These are phyloP conservation scores for Stagonosporopsis rhizophila DNA, from an alignment of 2,329 filamentous ascomycete species.

Conservation along the genomic window DNA sequence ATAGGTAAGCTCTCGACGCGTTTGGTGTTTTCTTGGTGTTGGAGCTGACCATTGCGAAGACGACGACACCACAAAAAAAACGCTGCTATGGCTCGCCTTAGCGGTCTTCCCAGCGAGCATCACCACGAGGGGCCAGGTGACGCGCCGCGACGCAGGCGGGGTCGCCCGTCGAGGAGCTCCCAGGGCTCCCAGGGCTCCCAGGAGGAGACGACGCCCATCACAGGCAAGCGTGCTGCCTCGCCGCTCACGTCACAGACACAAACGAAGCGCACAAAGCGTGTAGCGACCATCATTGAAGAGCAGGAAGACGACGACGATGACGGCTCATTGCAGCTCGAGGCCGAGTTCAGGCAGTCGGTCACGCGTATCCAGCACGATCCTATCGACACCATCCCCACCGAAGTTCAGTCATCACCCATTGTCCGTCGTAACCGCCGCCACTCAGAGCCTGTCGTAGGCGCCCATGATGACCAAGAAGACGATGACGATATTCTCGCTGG, in stretches of 20 bases:
- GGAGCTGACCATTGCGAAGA: constrained; percentile 7
- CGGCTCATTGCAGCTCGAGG: constrained; percentile 35
- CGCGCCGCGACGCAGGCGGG: constrained; percentile 41
- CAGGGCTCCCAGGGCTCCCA: constrained; percentile 32
- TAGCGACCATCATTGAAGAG: constrained; percentile 24
- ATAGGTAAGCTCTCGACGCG: constrained; percentile 15
- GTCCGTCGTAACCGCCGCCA: constrained; percentile 40
- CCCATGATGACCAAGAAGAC: constrained; percentile 27
- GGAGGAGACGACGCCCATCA: constrained; percentile 13
- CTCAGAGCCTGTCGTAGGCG: constrained; percentile 43
- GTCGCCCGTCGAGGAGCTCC: constrained; percentile 38
- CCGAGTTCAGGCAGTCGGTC: constrained; percentile 43
- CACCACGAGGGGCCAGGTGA: constrained; percentile 46
- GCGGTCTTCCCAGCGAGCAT: constrained; percentile 46
- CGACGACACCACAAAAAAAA: background rate
- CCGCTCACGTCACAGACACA: constrained; percentile 34
- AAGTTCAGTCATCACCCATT: constrained; percentile 22
- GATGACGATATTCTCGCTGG: constrained; percentile 28
- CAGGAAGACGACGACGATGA: constrained; percentile 34
- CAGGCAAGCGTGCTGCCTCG: constrained; percentile 41
- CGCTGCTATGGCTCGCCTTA: constrained; percentile 44
- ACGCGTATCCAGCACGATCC: constrained; percentile 31
- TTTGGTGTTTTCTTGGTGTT: background rate
- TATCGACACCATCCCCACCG: constrained; percentile 20
- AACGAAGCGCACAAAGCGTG: constrained; percentile 45